These are phyloP conservation scores for Saprolegnia parasitica DNA, from an alignment of 352 stramenopile species.

Conservation along the genomic window DNA sequence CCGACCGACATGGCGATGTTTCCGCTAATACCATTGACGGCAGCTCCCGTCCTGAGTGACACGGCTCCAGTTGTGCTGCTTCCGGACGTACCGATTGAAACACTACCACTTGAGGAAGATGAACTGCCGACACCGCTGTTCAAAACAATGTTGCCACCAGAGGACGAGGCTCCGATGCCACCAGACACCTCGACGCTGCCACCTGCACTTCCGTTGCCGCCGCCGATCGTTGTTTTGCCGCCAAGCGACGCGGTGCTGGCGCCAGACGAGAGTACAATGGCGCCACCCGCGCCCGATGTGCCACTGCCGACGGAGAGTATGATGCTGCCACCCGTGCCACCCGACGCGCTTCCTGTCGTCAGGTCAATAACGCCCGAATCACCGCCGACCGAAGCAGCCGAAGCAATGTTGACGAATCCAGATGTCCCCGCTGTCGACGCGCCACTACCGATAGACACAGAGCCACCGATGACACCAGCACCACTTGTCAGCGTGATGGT, in stretches of 20 bases:
- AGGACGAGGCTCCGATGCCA: background rate
- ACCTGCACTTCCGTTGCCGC: conserved; percentile 1
- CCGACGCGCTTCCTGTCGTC: background rate
- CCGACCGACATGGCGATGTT: conserved; percentile 5
- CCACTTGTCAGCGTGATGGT: background rate
- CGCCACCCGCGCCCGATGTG: background rate
- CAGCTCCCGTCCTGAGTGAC: background rate
- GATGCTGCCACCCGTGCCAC: conserved; percentile 18
- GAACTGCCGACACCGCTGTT: background rate
- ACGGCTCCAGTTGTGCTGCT: background rate
- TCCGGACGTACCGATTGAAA: background rate
- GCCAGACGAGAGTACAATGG: background rate
- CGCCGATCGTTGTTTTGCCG: background rate
- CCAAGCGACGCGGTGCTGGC: background rate
- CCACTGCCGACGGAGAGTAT: conserved; percentile 3
- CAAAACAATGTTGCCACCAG: conserved; percentile 7
- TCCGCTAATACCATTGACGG: background rate
- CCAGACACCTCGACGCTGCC: conserved; percentile 1
- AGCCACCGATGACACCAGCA: background rate
- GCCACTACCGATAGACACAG: conserved; percentile 12
- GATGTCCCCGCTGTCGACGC: conserved; percentile 3
- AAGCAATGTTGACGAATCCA: background rate
- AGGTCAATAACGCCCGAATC: background rate
- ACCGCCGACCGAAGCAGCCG: background rate
- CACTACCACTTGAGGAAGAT: background rate